Conservation (phyloP, 2,329 filamentous ascomycete species). For the Plenodomus tracheiphilus region DNA sequence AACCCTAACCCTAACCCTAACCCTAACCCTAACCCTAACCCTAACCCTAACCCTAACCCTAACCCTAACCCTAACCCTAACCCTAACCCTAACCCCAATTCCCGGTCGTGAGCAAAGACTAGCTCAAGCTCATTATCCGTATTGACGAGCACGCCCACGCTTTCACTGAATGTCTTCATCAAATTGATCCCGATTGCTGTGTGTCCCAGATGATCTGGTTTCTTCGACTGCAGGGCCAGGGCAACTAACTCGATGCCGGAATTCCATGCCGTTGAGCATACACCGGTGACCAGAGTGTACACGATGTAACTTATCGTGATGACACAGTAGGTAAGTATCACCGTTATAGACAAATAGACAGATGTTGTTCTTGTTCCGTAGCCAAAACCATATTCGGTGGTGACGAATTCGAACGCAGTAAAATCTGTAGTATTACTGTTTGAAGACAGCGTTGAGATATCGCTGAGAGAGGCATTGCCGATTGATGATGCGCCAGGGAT, state of each 20-base stretch:
- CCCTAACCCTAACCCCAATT: no score
- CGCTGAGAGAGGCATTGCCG: no score
- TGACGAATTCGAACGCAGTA: background rate
- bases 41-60: no score
- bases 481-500: no score
- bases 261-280: constrained; percentile 18
- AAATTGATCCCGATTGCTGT: constrained; percentile 12
- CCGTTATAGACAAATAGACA: constrained; percentile 4
- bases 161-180: constrained; percentile 10
- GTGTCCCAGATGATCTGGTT: constrained; percentile 7
- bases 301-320: constrained; percentile 7
- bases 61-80: no score
- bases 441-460: background rate
- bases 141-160: constrained; percentile 17
- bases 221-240: constrained; percentile 19
- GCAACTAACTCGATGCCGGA: constrained; percentile 13
- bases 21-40: no score
- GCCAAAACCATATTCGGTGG: constrained; percentile 4
- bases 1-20: no score
- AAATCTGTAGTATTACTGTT: background rate
- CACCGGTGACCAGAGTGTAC: constrained; percentile 12
- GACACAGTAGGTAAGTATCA: constrained; percentile 11
- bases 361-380: constrained; percentile 3
- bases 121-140: constrained; percentile 10
- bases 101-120: constrained; percentile 11